Evolutionary conservation across 345 rosid genomes (phyloP), one percentile per base, ranked within the genome.

Genomic region (Pugionium dolabratum): DNA sequence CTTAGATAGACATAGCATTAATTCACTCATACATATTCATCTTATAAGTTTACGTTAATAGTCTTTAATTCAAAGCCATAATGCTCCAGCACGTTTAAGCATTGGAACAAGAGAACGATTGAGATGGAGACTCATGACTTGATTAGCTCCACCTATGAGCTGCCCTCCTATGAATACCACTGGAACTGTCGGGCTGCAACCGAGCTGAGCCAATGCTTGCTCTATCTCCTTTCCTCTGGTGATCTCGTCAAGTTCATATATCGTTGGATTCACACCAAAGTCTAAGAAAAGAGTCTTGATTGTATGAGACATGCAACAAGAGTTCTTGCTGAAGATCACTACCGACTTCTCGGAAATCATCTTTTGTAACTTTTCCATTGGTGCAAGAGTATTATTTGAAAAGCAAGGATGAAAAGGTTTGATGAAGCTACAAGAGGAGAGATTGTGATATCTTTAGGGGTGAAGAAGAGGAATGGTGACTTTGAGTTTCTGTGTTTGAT

Each of bases 121-220:
- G 37, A 90, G 97, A 74, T 87, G 94, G 42, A 82, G 91, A 51
- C 83, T 85, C 94, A 85, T 87, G 63, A 87, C 79, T 78, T 85
- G 88, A 40, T 81, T 81, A 59, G 94, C 75, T 33, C 97, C 97
- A 33, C 97, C 94, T 0, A 90, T 80, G 28, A 87, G 86, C 26
- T 84, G 78, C 0, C 91, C 91, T 1, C 94, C 87, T 29, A 90
- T 85, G 82, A 87, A 90, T 11, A 90, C 90, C 1, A 78, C 83
- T 0, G 97, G 97, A 49, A 83, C 77, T 2, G 84, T 47, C 0
- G 87, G 85, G 69, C 79, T 80, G 71, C 86, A 80, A 2, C 94
- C 95, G 4, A 80, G 83, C 69, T 85, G 69, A 1, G 83, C 47
- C 9, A 90, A 84, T 27, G 83, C 86, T 71, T 85, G 88, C 79